phyloP scores from a whole-genome alignment of 2,329 filamentous ascomycete genomes.

The Cryphonectria parasitica region DNA sequence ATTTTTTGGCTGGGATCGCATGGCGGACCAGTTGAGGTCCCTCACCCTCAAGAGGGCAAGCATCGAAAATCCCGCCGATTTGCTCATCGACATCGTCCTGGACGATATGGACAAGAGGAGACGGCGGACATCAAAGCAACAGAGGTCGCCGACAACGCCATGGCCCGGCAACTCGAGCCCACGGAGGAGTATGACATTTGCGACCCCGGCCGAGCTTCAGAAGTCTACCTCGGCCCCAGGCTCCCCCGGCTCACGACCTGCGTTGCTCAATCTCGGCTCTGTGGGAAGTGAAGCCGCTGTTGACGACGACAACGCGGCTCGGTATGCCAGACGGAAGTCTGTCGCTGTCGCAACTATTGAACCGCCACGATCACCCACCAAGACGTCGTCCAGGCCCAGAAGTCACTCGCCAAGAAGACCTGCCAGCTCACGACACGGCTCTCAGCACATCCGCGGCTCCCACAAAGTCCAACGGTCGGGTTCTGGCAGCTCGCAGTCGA shows the following conservation, averaged over 20 bases:
- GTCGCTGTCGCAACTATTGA: slow-evolving; percentile 52
- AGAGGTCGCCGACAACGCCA: slow-evolving; percentile 75
- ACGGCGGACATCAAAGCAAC: slow-evolving; percentile 82
- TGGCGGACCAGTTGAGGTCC: slow-evolving; percentile 89
- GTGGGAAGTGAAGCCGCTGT: slow-evolving; percentile 56
- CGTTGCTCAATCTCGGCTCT: slow-evolving; percentile 63
- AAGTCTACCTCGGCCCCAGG: slow-evolving; percentile 72
- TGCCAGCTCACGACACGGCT: slow-evolving; percentile 72
- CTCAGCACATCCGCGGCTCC: slow-evolving; percentile 67
- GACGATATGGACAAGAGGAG: slow-evolving; percentile 95
- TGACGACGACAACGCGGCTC: slow-evolving; percentile 38
- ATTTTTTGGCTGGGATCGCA: slow-evolving; percentile 94
- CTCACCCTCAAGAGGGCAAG: slow-evolving; percentile 85
- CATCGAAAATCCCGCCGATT: slow-evolving; percentile 86
- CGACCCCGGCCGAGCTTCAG: slow-evolving; percentile 64
- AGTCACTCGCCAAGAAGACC: slow-evolving; percentile 85
- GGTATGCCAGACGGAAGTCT: slow-evolving; percentile 47
- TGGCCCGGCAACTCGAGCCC: slow-evolving; percentile 64
- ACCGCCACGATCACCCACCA: slow-evolving; percentile 44
- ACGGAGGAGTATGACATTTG: slow-evolving; percentile 64
- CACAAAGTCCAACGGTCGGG: slow-evolving; percentile 83
- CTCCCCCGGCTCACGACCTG: slow-evolving; percentile 54
- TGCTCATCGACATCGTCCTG: slow-evolving; percentile 89
- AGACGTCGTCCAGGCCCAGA: slow-evolving; percentile 57
- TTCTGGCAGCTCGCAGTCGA: slow-evolving; percentile 91